phyloP scores from a whole-genome alignment of 495 filamentous ascomycete genomes.

The Xylaria acuta region DNA sequence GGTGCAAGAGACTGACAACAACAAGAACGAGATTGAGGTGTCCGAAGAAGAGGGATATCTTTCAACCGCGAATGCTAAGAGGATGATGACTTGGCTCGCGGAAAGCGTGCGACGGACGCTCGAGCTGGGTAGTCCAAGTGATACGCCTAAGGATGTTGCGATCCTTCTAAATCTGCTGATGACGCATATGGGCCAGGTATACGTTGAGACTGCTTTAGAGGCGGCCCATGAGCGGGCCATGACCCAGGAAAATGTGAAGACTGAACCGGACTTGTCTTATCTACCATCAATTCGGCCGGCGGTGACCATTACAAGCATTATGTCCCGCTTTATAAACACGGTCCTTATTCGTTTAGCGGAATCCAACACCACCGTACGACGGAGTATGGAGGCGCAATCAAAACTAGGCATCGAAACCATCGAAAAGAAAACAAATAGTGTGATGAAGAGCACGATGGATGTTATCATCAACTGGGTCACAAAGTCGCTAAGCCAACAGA shows the following conservation, averaged over 20 bases:
- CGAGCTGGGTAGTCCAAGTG: slow-evolving; percentile 82
- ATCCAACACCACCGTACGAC: slow-evolving; percentile 84
- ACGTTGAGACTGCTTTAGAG: slow-evolving; percentile 92
- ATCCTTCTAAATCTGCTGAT: slow-evolving; percentile 84
- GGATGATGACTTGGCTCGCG: slow-evolving; percentile 97
- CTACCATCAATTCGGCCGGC: slow-evolving; percentile 77
- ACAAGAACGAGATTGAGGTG: slow-evolving; percentile 78
- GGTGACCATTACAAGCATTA: slow-evolving; percentile 88
- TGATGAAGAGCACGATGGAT: slow-evolving; percentile 86
- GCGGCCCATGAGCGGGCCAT: slow-evolving; percentile 77
- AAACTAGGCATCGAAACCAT: slow-evolving; percentile 73
- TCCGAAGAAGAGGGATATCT: slow-evolving; percentile 86
- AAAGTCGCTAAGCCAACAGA: slow-evolving; percentile 78
- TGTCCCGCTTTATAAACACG: slow-evolving; percentile 87
- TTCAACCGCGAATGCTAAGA: slow-evolving; percentile 83
- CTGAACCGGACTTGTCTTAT: slow-evolving; percentile 88
- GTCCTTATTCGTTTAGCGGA: slow-evolving; percentile 89
- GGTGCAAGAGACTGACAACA: slow-evolving; percentile 59
- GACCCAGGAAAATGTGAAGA: slow-evolving; percentile 75
- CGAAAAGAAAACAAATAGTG: slow-evolving; percentile 86
- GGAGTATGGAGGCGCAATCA: slow-evolving; percentile 88
- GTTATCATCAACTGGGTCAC: slow-evolving; percentile 79
- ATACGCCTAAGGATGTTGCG: slow-evolving; percentile 94
- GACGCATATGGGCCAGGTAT: slow-evolving; percentile 89
- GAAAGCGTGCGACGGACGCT: slow-evolving; percentile 93